Base-by-base conservation (phyloP, 2,329 filamentous ascomycete genomes). In the Botrytis byssoidea region DNA sequence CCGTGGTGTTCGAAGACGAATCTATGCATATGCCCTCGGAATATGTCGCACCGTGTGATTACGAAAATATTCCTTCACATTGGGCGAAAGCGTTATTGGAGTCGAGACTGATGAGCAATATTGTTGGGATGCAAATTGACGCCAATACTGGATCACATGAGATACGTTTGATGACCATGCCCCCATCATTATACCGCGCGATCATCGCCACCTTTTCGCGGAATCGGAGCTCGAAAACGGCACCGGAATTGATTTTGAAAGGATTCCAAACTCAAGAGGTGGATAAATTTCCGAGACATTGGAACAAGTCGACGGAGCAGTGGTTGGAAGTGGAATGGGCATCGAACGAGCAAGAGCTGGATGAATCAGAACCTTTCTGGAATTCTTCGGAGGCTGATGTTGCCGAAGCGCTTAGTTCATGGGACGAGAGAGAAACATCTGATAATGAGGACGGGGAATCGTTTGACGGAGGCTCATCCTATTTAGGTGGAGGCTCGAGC, bases 361-460 rank as follows among this genome's bases (percentile, higher is more conserved):
- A 66, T 71, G 70, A 71, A 65, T 71, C 70, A 6, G 70, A 71
- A 55, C 60, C 70, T 5, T 66, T 65, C 20, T 71, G 70, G 70
- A 71, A 71, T 51, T 71, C 69, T 22, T 71, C 70, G 3, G 57
- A 71, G 4, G 42, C 55, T 8, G 70, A 71, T 35, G 37, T 20
- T 42, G 60, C n/a, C 18, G 70, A 71, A 3, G 32, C 69, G 16
- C 69, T 55, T 42, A 71, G 60, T 63, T 71, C 60, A 40, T 71
- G 69, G 44, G 69, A 29, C 7, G 69, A 63, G 12, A 63, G 42
- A 25, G 69, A 51, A 51, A 20, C 40, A 64, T 64, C 69, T 37
- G 55, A 44, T 44, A 61, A 70, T 65, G 69, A 71, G 59, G 42
- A 71, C 9, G 57, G 57, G 35, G 57, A 63, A 63, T 70, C 48